phyloP scores from a whole-genome alignment of 2,329 filamentous ascomycete species.

The Celoporthe dispersa region DNA sequence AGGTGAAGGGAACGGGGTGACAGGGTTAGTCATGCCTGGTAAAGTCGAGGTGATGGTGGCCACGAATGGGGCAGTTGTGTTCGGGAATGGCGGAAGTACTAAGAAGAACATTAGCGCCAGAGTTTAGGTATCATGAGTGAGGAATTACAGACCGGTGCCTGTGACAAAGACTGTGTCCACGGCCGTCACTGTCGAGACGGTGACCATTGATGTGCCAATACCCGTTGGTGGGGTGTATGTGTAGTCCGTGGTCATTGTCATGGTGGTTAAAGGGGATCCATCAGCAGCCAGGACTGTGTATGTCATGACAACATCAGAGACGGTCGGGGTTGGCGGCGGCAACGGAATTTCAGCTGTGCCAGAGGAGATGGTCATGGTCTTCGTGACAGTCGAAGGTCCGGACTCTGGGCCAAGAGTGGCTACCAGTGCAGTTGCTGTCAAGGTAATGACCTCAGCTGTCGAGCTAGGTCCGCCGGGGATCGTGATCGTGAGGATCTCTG shows the following conservation, averaged over 20 bases:
- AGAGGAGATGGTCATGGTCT: constrained; percentile 17
- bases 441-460: constrained; percentile 21
- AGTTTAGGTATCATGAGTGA: neutral
- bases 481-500: constrained; percentile 23
- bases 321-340: constrained; percentile 9
- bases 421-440: constrained; percentile 23
- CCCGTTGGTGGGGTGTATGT: constrained; percentile 17
- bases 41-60: constrained; percentile 15
- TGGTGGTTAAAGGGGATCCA: constrained; percentile 21
- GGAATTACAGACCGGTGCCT: constrained; percentile 16
- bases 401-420: constrained; percentile 6
- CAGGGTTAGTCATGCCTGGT: neutral
- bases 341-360: constrained; percentile 25
- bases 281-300: constrained; percentile 32
- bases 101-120: neutral
- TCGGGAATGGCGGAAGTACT: neutral
- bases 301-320: constrained; percentile 32
- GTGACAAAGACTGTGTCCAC: constrained; percentile 25
- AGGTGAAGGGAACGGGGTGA: constrained; percentile 2
- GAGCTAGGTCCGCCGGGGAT: constrained; percentile 23
- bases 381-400: constrained; percentile 13
- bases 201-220: constrained; percentile 22
- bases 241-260: constrained; percentile 25
- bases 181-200: constrained; percentile 27
- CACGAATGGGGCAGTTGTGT: constrained; percentile 19